These are phyloP conservation scores for Anethum foeniculum DNA, from an alignment of 140 eudicot species.

Conservation along the genomic window DNA sequence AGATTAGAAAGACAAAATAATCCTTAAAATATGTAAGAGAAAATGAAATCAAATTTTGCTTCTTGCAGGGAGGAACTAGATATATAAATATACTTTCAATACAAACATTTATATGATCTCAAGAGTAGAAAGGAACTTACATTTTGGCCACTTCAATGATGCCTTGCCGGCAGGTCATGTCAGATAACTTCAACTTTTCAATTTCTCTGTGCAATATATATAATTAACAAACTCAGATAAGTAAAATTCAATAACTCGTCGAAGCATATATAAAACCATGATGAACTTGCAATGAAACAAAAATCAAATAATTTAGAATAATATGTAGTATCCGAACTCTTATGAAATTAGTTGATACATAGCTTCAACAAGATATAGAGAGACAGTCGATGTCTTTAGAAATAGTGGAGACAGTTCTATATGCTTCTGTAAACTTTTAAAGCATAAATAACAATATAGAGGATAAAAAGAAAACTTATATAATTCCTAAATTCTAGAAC, in stretches of 20 bases:
- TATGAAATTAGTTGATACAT: not conserved
- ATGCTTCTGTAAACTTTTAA: not conserved
- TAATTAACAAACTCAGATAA: not conserved
- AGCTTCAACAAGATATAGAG: not conserved
- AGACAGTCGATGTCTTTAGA: not conserved
- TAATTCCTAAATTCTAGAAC: not conserved
- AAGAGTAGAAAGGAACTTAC: slow-evolving; percentile 32
- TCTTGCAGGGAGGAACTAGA: not conserved
- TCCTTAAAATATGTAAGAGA: not conserved
- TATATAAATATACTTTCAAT: not conserved
- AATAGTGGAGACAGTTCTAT: not conserved
- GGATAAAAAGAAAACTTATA: not conserved
- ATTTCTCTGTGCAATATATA: slow-evolving; percentile 54
- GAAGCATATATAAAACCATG: not conserved
- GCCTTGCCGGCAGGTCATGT: slow-evolving; percentile 89
- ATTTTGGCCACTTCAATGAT: slow-evolving; percentile 88
- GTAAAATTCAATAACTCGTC: not conserved
- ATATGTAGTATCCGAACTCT: not conserved
- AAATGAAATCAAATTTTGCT: not conserved
- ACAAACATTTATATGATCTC: not conserved
- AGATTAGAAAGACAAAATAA: not conserved
- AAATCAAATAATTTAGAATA: not conserved
- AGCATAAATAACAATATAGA: not conserved
- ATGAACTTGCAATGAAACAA: not conserved
- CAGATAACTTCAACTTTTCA: slow-evolving; percentile 91